Percentiles rank a stretch among this genome's conserved stretches.
Evolutionary conservation across 1,284 basidiomycete species (phyloP).

Genomic region (Cutaneotrichosporon dermatis): DNA sequence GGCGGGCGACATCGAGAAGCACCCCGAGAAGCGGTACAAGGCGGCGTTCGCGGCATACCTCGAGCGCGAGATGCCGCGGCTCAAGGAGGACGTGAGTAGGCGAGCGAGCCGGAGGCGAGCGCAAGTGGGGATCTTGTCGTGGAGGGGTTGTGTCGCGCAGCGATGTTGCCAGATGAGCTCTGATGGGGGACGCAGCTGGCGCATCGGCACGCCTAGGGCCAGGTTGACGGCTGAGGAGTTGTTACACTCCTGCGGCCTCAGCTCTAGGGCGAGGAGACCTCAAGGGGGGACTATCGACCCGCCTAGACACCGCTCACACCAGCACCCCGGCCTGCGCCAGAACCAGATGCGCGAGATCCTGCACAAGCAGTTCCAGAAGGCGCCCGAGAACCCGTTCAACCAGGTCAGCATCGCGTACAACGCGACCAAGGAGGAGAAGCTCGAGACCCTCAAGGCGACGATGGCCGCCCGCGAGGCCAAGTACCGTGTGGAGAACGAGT

Average conservation of each 20-base stretch:
- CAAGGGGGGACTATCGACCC: too few relatives aligned
- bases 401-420: constrained; percentile 73
- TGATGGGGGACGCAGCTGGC: too few relatives aligned
- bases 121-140: too few relatives aligned
- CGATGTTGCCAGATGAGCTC: too few relatives aligned
- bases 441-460: constrained; percentile 61
- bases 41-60: constrained; percentile 89
- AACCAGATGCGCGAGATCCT: constrained; percentile 49
- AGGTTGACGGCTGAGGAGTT: too few relatives aligned
- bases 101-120: too few relatives aligned
- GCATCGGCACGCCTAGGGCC: too few relatives aligned
- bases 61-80: constrained; percentile 75
- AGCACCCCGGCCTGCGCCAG: constrained; percentile 48
- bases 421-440: constrained; percentile 73
- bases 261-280: too few relatives aligned
- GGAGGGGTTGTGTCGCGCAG: too few relatives aligned
- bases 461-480: constrained; percentile 43
- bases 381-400: constrained; percentile 60
- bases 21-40: constrained; percentile 93
- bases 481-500: constrained; percentile 33
- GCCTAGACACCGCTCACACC: too few relatives aligned
- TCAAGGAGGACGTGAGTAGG: constrained; percentile 61
- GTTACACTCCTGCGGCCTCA: too few relatives aligned
- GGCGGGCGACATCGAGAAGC: constrained; percentile 80
- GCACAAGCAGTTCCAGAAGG: constrained; percentile 49